Conservation (phyloP, 1,284 basidiomycete genomes). For the Puccinia horiana region DNA sequence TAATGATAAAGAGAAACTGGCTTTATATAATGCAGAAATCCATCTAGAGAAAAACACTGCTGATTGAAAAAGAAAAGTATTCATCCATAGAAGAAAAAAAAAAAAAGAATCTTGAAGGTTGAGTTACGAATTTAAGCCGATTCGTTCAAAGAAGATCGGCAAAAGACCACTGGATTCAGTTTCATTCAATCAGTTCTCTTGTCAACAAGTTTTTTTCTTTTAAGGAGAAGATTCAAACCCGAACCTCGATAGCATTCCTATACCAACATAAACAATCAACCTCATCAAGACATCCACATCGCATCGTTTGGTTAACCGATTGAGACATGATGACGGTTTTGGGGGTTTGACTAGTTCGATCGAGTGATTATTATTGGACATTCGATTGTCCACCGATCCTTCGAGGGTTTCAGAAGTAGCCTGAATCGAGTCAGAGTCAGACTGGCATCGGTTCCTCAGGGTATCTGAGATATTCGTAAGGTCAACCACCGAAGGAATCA, state of each 20-base stretch:
- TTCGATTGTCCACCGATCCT: background rate
- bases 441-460: background rate
- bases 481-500: slow-evolving; percentile 39
- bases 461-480: slow-evolving; percentile 11
- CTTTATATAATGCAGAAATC: too few relatives aligned
- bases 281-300: slow-evolving; percentile 47
- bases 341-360: background rate
- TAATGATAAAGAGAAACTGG: too few relatives aligned
- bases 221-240: background rate
- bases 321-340: background rate
- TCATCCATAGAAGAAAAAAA: background rate
- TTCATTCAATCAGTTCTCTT: too few relatives aligned
- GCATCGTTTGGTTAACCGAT: too few relatives aligned
- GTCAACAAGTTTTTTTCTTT: too few relatives aligned
- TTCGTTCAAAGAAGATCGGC: background rate
- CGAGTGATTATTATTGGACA: background rate
- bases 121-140: background rate
- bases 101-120: too few relatives aligned
- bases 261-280: slow-evolving; percentile 40
- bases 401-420: background rate
- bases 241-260: slow-evolving; percentile 41
- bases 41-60: too few relatives aligned
- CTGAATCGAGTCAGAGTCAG: background rate
- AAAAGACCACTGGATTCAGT: slow-evolving; percentile 19
- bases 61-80: too few relatives aligned